Conservation (phyloP, 2,329 filamentous ascomycete genomes). For the Hysterium pulicare region DNA sequence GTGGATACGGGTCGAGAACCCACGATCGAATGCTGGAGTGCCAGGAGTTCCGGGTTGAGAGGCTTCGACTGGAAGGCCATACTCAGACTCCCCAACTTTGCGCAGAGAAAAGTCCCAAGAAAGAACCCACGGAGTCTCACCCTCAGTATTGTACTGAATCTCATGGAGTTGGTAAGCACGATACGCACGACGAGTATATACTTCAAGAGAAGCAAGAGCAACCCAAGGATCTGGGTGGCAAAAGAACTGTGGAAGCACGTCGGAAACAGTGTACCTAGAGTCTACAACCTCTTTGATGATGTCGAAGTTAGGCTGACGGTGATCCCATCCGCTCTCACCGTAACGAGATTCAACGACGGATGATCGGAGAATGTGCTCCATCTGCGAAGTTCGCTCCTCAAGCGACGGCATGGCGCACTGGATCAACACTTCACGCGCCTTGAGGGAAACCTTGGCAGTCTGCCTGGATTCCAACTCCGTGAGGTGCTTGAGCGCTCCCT, state of each 20-base stretch:
- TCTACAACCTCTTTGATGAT: constrained; percentile 97
- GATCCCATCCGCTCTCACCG: constrained; percentile 94
- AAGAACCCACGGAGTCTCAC: constrained; percentile 72
- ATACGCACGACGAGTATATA: constrained; percentile 94
- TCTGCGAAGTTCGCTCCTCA: constrained; percentile 90
- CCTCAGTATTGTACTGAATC: constrained; percentile 79
- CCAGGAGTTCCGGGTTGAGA: constrained; percentile 68
- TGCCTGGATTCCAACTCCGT: constrained; percentile 84
- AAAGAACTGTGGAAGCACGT: constrained; percentile 94
- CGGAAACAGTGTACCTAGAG: constrained; percentile 97
- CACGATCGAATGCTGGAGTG: constrained; percentile 66
- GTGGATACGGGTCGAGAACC: constrained; percentile 62
- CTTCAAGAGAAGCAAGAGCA: constrained; percentile 85
- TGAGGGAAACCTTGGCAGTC: constrained; percentile 93
- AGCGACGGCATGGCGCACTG: constrained; percentile 94
- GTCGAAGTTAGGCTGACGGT: constrained; percentile 85
- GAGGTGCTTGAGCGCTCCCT: constrained; percentile 75
- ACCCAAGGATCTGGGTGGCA: constrained; percentile 93
- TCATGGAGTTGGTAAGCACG: constrained; percentile 89
- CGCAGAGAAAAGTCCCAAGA: constrained; percentile 95
- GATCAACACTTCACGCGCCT: constrained; percentile 95
- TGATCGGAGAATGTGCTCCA: constrained; percentile 97
- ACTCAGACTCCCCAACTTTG: constrained; percentile 89
- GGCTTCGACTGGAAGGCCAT: constrained; percentile 75
- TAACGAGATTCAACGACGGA: constrained; percentile 97